These are phyloP conservation scores for Monosporozyma aerobia DNA, from an alignment of 805 yeast species.

Conservation along the genomic window DNA sequence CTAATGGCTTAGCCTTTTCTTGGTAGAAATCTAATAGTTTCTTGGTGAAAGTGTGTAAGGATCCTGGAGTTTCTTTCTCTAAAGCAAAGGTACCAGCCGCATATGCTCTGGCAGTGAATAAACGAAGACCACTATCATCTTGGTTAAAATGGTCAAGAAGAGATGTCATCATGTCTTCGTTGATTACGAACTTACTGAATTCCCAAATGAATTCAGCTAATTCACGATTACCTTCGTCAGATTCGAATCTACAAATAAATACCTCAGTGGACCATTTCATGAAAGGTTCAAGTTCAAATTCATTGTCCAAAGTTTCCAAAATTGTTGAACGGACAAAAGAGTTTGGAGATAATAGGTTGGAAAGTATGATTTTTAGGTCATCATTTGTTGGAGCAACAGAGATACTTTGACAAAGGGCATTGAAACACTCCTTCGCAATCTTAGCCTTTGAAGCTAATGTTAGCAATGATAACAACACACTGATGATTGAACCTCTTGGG, in stretches of 20 bases:
- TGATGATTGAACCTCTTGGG: constrained; percentile 60
- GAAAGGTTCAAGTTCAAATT: constrained; percentile 43
- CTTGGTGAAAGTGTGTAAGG: constrained; percentile 32
- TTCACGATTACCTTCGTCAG: constrained; percentile 49
- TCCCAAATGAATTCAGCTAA: constrained; percentile 79
- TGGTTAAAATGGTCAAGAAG: constrained; percentile 46
- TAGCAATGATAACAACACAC: constrained; percentile 56
- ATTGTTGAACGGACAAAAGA: constrained; percentile 69
- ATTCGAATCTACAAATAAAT: constrained; percentile 72
- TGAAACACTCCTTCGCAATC: constrained; percentile 72
- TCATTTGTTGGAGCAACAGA: constrained; percentile 46
- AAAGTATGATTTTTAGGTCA: constrained; percentile 54
- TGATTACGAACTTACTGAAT: constrained; percentile 47
- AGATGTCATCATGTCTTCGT: constrained; percentile 31
- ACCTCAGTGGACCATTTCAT: constrained; percentile 52
- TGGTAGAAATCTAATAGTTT: constrained; percentile 48
- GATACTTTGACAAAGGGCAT: constrained; percentile 67
- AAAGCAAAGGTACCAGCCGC: constrained; percentile 47
- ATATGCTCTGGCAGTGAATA: constrained; percentile 59
- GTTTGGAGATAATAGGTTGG: constrained; percentile 49
- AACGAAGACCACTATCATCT: constrained; percentile 56
- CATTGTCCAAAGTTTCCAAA: constrained; percentile 78
- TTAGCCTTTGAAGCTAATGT: constrained; percentile 70
- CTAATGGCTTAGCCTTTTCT: constrained; percentile 59
- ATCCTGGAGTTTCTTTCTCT: constrained; percentile 19